Evolutionary conservation across 148 eudicot genomes (phyloP).

Genomic region (Rhododendron vialii): DNA sequence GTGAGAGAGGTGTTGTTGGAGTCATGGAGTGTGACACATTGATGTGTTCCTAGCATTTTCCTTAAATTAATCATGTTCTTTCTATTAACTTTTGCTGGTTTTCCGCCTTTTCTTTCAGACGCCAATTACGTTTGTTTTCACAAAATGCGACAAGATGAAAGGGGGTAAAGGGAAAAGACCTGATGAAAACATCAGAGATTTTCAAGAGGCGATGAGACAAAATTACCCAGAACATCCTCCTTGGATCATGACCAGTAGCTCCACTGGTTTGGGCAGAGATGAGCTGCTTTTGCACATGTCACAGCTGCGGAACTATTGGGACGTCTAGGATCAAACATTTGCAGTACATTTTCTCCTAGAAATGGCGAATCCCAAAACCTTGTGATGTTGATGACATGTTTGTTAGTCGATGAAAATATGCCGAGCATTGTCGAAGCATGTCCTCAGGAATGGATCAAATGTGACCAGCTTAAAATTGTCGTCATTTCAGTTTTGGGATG

Average conservation of each 20-base stretch:
- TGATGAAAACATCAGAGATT: constrained; percentile 68
- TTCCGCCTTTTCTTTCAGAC: constrained; percentile 37
- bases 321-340: constrained; percentile 28
- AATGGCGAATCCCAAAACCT: background rate
- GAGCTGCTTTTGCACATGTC: constrained; percentile 91
- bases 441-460: background rate
- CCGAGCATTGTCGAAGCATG: background rate
- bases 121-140: constrained; percentile 85
- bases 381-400: background rate
- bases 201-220: constrained; percentile 59
- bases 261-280: constrained; percentile 84
- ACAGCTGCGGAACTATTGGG: constrained; percentile 96
- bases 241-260: constrained; percentile 95
- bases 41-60: too few species aligned
- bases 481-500: background rate
- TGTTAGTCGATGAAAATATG: background rate
- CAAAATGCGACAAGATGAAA: constrained; percentile 84
- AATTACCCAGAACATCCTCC: constrained; percentile 65
- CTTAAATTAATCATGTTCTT: background rate
- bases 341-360: background rate
- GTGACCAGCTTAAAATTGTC: background rate
- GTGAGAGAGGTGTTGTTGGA: too few species aligned
- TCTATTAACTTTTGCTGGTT: background rate
- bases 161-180: constrained; percentile 70
- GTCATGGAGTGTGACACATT: too few species aligned